Percentiles rank a stretch among this genome's conserved stretches.
Conservation (phyloP, 2,329 filamentous ascomycete genomes). For the Diaporthe sp. region DNA sequence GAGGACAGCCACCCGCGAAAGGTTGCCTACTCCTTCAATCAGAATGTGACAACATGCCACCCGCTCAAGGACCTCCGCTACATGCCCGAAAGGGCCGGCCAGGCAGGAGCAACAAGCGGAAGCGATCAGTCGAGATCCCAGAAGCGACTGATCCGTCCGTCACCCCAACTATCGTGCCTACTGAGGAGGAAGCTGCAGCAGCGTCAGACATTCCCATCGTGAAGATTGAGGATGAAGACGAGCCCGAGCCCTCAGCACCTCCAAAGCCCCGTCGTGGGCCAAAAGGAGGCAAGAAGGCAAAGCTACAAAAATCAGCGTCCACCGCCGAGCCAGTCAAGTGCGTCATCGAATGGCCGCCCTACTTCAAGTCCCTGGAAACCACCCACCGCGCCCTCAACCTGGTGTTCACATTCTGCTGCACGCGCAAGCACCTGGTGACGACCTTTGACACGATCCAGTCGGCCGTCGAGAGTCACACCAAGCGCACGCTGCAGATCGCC, state of each 20-base stretch:
- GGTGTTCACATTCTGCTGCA: constrained; percentile 95
- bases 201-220: background rate
- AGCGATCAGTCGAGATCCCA: constrained; percentile 35
- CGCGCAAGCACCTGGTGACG: constrained; percentile 90
- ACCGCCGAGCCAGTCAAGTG: constrained; percentile 49
- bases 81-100: constrained; percentile 28
- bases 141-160: constrained; percentile 39
- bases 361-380: constrained; percentile 80
- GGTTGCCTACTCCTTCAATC: background rate
- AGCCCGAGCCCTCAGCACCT: constrained; percentile 13
- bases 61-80: constrained; percentile 34
- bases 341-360: constrained; percentile 76
- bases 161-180: background rate
- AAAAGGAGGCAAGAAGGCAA: constrained; percentile 41
- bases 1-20: background rate
- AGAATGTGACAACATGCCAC: constrained; percentile 36
- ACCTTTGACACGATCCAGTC: constrained; percentile 91
- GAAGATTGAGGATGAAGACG: constrained; percentile 34
- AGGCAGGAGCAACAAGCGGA: constrained; percentile 35
- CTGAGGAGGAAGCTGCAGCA: background rate
- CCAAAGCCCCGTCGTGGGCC: constrained; percentile 34
- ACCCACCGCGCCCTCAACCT: constrained; percentile 90
- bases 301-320: constrained; percentile 38
- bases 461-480: constrained; percentile 87
- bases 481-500: constrained; percentile 76